Conservation (phyloP, 2,329 filamentous ascomycete genomes). For the Botrytis medusae region DNA sequence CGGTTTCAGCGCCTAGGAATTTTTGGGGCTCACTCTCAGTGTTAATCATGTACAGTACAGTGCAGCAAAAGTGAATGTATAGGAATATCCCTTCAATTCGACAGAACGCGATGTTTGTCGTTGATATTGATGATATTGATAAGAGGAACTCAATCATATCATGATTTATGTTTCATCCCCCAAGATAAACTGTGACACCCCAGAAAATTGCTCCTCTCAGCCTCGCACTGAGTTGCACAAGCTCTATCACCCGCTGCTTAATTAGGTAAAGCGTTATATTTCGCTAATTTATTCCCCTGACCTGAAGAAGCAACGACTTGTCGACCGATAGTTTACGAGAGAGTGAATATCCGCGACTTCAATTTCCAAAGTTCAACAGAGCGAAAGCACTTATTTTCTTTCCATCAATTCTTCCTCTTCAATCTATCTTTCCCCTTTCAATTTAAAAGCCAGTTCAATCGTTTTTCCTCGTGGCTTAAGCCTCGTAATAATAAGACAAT, state of each 20-base stretch:
- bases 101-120: neutral
- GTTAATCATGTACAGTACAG: neutral
- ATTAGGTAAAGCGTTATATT: conserved; percentile 23
- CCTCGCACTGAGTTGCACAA: conserved; percentile 16
- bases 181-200: conserved; percentile 3
- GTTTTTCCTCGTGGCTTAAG: conserved; percentile 16
- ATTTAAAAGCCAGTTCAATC: neutral
- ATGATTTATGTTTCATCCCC: neutral
- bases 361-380: conserved; percentile 19
- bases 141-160: neutral
- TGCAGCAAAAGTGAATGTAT: neutral
- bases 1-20: too few species aligned
- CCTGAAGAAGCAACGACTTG: conserved; percentile 33
- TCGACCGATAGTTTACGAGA: conserved; percentile 29
- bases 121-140: neutral
- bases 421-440: neutral
- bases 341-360: conserved; percentile 27
- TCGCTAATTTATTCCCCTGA: conserved; percentile 36
- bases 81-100: too few species aligned
- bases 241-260: conserved; percentile 12
- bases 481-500: conserved; percentile 32
- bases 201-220: conserved; percentile 20
- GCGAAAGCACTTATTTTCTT: neutral
- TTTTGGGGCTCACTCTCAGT: neutral
- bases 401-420: conserved; percentile 18